A percentile compares a stretch with the other conserved stretches of the same genome.
These are phyloP conservation scores for Tilletia horrida DNA, from an alignment of 1,284 basidiomycete genomes.

Conservation along the genomic window DNA sequence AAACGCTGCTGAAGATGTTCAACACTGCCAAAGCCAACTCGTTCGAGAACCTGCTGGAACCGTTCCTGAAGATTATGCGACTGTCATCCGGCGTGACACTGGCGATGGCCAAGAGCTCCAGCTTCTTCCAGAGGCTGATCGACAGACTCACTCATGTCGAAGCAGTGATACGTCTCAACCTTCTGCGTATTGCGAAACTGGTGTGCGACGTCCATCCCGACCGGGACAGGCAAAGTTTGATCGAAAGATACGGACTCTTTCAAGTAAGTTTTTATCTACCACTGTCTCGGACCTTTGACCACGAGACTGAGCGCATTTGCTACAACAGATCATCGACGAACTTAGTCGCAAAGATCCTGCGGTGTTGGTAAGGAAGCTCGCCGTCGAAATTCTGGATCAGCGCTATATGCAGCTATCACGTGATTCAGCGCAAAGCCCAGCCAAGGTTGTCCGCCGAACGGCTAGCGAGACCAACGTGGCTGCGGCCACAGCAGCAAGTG, in stretches of 20 bases:
- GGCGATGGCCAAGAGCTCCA: constrained; percentile 68
- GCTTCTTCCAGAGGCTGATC: constrained; percentile 80
- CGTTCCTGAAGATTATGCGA: constrained; percentile 70
- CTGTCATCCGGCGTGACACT: constrained; percentile 72
- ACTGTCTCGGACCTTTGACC: neutral
- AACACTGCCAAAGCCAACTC: constrained; percentile 76
- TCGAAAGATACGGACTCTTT: constrained; percentile 39
- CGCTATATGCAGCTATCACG: constrained; percentile 18
- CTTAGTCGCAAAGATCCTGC: constrained; percentile 39
- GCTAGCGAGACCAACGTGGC: constrained; percentile 19
- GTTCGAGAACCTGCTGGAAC: constrained; percentile 91
- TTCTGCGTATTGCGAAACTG: constrained; percentile 77
- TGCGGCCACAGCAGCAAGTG: constrained; percentile 1
- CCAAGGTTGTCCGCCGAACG: constrained; percentile 17
- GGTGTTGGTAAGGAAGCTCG: constrained; percentile 63
- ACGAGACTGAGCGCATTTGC: neutral
- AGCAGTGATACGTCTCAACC: constrained; percentile 81
- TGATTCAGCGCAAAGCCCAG: neutral
- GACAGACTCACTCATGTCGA: constrained; percentile 73
- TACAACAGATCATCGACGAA: constrained; percentile 32
- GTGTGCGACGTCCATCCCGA: constrained; percentile 79
- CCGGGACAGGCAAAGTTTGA: constrained; percentile 26
- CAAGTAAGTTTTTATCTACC: constrained; percentile 18
- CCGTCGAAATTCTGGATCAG: constrained; percentile 35
- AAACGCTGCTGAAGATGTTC: constrained; percentile 76